Evolutionary conservation across 225 moss, liverwort and hornwort species (phyloP).

Genomic region (Anthoceros angustus): DNA sequence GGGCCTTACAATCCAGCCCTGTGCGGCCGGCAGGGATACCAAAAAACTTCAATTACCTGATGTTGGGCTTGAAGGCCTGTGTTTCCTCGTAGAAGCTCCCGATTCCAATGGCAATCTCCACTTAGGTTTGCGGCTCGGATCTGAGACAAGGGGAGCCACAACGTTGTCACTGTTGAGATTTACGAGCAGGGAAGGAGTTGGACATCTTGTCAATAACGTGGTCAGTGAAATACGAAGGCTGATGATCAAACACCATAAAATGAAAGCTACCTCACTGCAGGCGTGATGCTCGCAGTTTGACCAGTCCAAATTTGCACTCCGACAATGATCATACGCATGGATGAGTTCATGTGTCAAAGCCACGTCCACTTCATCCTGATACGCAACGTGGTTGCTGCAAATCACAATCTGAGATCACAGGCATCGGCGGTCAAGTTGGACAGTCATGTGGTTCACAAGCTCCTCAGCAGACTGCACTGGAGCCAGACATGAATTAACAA

Average conservation of each 20-base stretch:
- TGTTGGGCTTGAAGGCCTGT: slow-evolving; percentile 85
- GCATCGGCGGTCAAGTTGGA: not conserved
- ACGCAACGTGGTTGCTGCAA: slow-evolving; percentile 85
- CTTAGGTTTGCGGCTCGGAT: slow-evolving; percentile 66
- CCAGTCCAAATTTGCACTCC: slow-evolving; percentile 84
- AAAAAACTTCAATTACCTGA: slow-evolving; percentile 32
- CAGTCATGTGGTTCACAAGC: not conserved
- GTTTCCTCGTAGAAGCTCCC: slow-evolving; percentile 80
- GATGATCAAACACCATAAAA: not conserved
- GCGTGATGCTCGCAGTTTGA: slow-evolving; percentile 90
- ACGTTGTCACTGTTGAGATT: not conserved
- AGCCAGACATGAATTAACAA: no score
- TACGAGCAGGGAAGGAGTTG: not conserved
- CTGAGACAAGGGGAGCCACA: slow-evolving; percentile 11
- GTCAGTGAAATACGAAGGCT: not conserved
- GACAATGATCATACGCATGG: slow-evolving; percentile 96
- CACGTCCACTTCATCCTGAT: slow-evolving; percentile 87
- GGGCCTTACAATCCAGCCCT: not conserved
- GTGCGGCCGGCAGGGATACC: not conserved
- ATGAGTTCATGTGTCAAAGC: slow-evolving; percentile 95
- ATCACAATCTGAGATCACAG: slow-evolving; percentile 47
- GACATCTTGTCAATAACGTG: not conserved
- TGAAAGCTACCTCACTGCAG: slow-evolving; percentile 64
- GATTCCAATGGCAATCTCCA: slow-evolving; percentile 90
- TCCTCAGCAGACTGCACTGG: no score